Base-by-base conservation (phyloP, 495 filamentous ascomycete genomes). In the Hapsidospora chrysogenum region DNA sequence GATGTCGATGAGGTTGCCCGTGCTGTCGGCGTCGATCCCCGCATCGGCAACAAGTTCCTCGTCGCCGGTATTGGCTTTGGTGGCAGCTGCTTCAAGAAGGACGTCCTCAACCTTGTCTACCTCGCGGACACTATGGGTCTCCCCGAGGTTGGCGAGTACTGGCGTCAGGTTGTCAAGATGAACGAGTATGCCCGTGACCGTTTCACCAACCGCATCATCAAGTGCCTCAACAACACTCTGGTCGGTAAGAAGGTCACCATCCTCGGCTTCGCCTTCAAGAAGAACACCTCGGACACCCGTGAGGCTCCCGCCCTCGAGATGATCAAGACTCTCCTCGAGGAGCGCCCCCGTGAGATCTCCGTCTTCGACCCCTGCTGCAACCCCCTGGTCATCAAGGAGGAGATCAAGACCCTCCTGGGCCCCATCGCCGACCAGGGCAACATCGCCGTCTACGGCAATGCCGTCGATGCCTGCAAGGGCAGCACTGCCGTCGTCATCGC, bases 81-180 rank as follows among this genome's bases (percentile, higher is more conserved):
- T n/a, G 80, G 80, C 3, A 80, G 74, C 10, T 85, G 80, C 54
- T 85, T 89, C 52, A 74, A 78, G 47, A 89, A 89, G 50, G 82
- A 89, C 42, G 72, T 86, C 44, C 63, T 82, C 10, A 81, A 70
- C 49, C 56, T 89, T 17, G 69, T 74, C 5, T 86, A 86, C 47
- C 57, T 87, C 9, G 74, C 81, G 3, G 72, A 80, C 36, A 71
- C 70, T 2, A 52, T 85, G 18, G 67, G 74, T 25, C 57, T 89
- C 13, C 63, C 68, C 2, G 77, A 85, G 38, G 79, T 86, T 4
- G 78, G 75, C 3, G 66, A 74, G 26, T 87, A 89, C 45, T 89
- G 83, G 82, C 53, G 60, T 36, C 61, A 72, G 17, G 71, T 89
- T 8, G 63, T 83, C 31, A 66, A 63, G 29, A 76, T 87, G 60